Evolutionary conservation across 192 early-diverging fungal species (phyloP), one percentile per base, ranked within the genome.

Genomic region (Rhizoclosmatium sp.): DNA sequence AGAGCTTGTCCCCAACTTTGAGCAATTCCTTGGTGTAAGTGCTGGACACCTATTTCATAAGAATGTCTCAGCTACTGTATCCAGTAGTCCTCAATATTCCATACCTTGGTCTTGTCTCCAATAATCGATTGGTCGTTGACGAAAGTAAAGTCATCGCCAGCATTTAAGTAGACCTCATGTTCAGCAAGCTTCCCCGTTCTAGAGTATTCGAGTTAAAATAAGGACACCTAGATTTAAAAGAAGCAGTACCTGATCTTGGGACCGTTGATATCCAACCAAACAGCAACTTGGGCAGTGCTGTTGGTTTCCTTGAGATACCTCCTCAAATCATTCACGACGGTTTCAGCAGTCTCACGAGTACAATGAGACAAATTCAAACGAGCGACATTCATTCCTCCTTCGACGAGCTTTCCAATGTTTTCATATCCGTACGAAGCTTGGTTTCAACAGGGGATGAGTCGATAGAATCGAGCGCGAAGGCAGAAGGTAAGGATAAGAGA

Each of bases 241-340:
- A 51, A 21, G 42, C 59, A 59, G 2, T 71, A 88, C 85, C 88
- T 67, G 47, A 91, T 83, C 84, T 91, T 91, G 39, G 89, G 89
- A 2, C 89, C 89, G 71, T 91, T 91, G 75, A 88, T 84, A 70
- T 91, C 89, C 51, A 91, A 47, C 89, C 87, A 88, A 47, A 89
- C 84, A 14, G 83, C 89, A 47, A 91, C 87, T 49, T 89, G 78
- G 3, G 84, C 84, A 12, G 81, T 80, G 64, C 39, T 71, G 23
- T 80, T 46, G 10, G 74, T 72, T 59, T 85, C 84, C 14, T 74
- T 65, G 64, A 86, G 76, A 69, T 82, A 82, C 12, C 47, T 44
- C 3, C 88, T 75, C 12, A 91, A 71, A 65, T 86, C 77, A n/a
- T 47, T 54, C 60, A 91, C 88, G 69, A 89, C 83, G 39, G 87